Evolutionary conservation across 176 grass and related monocot species (phyloP), one percentile per base, ranked within the genome.

Genomic region (Hyparrhenia diplandra): DNA sequence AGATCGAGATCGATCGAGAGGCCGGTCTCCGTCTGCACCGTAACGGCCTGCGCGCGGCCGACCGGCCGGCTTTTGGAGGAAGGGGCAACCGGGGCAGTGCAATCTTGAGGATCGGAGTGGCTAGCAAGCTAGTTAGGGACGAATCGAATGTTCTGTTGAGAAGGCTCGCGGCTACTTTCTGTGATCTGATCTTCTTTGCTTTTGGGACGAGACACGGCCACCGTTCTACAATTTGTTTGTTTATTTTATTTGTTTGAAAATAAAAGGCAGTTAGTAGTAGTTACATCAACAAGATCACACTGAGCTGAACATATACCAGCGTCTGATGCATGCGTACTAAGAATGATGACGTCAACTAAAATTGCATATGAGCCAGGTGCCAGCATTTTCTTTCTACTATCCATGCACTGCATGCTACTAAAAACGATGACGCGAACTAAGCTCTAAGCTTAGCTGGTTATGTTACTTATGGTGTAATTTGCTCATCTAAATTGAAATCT

Each of bases 151-250:
- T 83, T 72, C 73, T 52, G 40, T 16, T 28, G 0, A 39, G 67
- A 83, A 8, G 27, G 11, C 64, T 43, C 35, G 11, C 16, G 76
- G 37, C 18, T 32, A 32, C 54, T 64, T 72, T 82, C 24, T 60
- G 10, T n/a, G n/a, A n/a, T n/a, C n/a, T 60, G n/a, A 25, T 60
- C 24, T 5, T 42, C 55, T 78, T 87, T 78, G 66, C 85, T 72
- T 77, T 72, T 16, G 32, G 57, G 42, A 64, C 14, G 73, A 34
- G 61, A 41, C 76, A 79, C 28, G 61, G 65, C 30, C 85, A 77
- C 16, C 34, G 72, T 83, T 62, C 71, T 52, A 52, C 28, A 52
- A 42, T 62, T 54, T 52, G 1, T 57, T 10, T 52, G 49, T 55
- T 55, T 62, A 8, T 37, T 41, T 45, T 45, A 9, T 13, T 55